Evolutionary conservation across 2,329 filamentous ascomycete species (phyloP).

Genomic region (Claviceps sp.): DNA sequence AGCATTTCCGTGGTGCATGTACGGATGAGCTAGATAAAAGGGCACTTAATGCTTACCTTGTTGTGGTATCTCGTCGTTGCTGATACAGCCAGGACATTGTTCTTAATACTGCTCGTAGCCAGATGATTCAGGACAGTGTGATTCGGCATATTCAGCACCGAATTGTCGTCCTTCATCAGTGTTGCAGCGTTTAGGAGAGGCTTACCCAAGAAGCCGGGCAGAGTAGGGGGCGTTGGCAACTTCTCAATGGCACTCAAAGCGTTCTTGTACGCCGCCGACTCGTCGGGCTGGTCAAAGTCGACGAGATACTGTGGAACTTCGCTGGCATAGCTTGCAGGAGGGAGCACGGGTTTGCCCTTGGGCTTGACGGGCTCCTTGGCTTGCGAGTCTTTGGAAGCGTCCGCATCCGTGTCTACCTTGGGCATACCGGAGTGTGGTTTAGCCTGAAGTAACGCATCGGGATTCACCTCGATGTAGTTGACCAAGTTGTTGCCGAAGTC

Average conservation of each 20-base stretch:
- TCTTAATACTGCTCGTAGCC: constrained; percentile 95
- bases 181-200: constrained; percentile 86
- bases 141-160: constrained; percentile 91
- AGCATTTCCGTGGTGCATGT: not conserved
- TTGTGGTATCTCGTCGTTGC: constrained; percentile 95
- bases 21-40: too few species aligned
- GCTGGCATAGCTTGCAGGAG: constrained; percentile 49
- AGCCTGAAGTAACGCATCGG: constrained; percentile 41
- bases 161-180: constrained; percentile 95
- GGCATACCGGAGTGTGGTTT: constrained; percentile 12
- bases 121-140: constrained; percentile 94
- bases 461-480: constrained; percentile 91
- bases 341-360: constrained; percentile 42
- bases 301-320: constrained; percentile 74
- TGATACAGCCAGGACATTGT: constrained; percentile 86
- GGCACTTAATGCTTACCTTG: constrained; percentile 47
- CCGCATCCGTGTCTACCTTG: constrained; percentile 5
- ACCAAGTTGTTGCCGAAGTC: constrained; percentile 97
- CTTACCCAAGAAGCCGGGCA: constrained; percentile 86
- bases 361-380: constrained; percentile 31
- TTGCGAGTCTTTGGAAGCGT: constrained; percentile 6
- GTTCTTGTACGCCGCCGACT: constrained; percentile 59
- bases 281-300: constrained; percentile 77
- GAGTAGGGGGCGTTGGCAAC: constrained; percentile 66
- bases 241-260: constrained; percentile 65